Conservation (phyloP, 2,329 filamentous ascomycete genomes). For the Fusarium nygamai region DNA sequence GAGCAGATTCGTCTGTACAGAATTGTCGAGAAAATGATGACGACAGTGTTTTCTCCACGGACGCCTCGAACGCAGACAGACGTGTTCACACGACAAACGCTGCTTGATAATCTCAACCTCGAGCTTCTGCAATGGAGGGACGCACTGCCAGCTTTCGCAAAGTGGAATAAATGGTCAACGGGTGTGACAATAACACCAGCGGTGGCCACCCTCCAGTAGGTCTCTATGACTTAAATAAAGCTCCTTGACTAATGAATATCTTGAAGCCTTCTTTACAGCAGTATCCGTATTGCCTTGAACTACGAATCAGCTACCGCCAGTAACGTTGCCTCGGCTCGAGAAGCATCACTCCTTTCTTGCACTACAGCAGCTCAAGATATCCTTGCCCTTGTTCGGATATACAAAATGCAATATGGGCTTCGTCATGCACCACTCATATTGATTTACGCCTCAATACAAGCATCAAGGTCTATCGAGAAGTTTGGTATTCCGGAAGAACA, state of each 20-base stretch:
- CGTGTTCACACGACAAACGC: background rate
- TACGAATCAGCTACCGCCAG: background rate
- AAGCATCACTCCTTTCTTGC: background rate
- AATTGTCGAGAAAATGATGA: conserved; percentile 3
- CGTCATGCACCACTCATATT: background rate
- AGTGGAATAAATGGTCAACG: background rate
- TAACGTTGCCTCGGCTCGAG: background rate
- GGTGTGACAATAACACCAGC: background rate
- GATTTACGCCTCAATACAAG: background rate
- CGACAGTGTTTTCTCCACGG: background rate
- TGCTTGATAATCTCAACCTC: background rate
- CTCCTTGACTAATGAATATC: fast-evolving
- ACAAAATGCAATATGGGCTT: background rate
- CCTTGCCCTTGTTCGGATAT: background rate
- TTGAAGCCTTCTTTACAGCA: background rate
- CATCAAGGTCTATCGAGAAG: background rate
- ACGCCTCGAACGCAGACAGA: background rate
- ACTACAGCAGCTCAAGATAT: background rate
- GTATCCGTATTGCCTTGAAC: background rate
- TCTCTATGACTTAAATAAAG: fast-evolving
- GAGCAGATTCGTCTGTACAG: background rate
- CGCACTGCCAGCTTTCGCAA: background rate
- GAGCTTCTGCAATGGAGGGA: background rate
- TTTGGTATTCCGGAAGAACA: conserved; percentile 5
- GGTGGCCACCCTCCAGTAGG: background rate